Percentiles rank a stretch among this genome's conserved stretches.
Evolutionary conservation across 345 rosid genomes (phyloP).

Genomic region (Camelina sativa): DNA sequence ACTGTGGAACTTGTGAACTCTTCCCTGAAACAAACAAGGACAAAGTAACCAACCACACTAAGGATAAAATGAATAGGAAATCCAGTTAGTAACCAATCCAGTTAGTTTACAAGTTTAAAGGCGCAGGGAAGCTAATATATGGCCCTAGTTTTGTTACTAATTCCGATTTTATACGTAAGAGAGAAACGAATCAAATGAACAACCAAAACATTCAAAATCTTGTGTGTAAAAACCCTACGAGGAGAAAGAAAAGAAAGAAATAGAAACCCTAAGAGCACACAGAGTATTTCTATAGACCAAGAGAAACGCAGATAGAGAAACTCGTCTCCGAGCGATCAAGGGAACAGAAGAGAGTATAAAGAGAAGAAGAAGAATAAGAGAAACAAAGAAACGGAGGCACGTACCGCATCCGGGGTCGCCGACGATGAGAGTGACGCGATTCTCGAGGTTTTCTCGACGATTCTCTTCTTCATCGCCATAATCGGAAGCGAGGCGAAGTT

Average conservation of each 20-base stretch:
- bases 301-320: background rate
- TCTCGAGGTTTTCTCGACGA: constrained; percentile 81
- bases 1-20: constrained; percentile 97
- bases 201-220: constrained; percentile 17
- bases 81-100: no score
- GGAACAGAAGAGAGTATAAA: background rate
- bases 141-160: background rate
- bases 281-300: background rate
- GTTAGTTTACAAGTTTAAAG: background rate
- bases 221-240: background rate
- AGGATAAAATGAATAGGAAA: background rate
- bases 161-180: background rate
- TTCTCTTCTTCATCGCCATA: constrained; percentile 62
- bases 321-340: background rate
- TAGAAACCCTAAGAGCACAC: background rate
- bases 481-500: constrained; percentile 74
- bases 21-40: constrained; percentile 58
- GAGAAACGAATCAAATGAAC: background rate
- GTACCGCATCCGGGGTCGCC: constrained; percentile 98
- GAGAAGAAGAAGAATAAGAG: background rate
- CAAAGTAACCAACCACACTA: background rate
- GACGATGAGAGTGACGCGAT: constrained; percentile 95
- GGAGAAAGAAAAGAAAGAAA: background rate
- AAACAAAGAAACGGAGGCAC: background rate
- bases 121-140: background rate